Conservation (phyloP, 805 yeast species). For the Wickerhamomyces mucosus region DNA sequence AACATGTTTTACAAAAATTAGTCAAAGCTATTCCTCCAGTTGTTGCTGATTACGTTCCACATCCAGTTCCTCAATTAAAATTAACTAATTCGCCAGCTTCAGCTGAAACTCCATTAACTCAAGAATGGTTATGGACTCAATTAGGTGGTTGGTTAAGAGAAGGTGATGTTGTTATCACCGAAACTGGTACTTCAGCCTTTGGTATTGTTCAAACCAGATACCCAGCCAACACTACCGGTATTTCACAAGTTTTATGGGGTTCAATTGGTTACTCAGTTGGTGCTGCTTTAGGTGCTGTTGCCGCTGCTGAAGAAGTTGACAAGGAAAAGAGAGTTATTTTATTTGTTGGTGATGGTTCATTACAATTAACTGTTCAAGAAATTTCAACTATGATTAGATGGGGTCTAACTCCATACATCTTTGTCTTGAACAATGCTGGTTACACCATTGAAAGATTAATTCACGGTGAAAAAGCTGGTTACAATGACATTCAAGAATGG, state of each 20-base stretch:
- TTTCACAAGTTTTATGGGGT: constrained; percentile 71
- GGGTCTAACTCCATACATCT: constrained; percentile 58
- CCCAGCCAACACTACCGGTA: constrained; percentile 54
- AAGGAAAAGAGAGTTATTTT: constrained; percentile 53
- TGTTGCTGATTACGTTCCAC: constrained; percentile 37
- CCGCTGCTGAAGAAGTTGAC: constrained; percentile 57
- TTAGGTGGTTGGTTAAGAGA: constrained; percentile 52
- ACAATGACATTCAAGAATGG: constrained; percentile 65
- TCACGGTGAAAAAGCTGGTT: constrained; percentile 56
- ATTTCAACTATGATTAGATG: constrained; percentile 61
- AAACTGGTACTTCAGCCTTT: constrained; percentile 70
- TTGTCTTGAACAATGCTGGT: constrained; percentile 63
- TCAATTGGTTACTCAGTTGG: constrained; percentile 67
- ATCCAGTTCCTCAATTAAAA: constrained; percentile 45
- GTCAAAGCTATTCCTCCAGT: constrained; percentile 28
- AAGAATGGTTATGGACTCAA: constrained; percentile 63
- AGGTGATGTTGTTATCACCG: constrained; percentile 61
- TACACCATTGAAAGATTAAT: constrained; percentile 69
- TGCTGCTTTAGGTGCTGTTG: constrained; percentile 57
- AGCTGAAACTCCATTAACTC: constrained; percentile 40
- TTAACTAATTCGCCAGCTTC: constrained; percentile 35
- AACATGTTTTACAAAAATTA: constrained; percentile 38
- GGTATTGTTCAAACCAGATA: constrained; percentile 59
- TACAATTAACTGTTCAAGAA: constrained; percentile 68
- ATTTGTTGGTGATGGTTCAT: constrained; percentile 69